Evolutionary conservation across 2,329 filamentous ascomycete species (phyloP), one percentile per base, ranked within the genome.

Genomic region (Ophiostoma piceae): DNA sequence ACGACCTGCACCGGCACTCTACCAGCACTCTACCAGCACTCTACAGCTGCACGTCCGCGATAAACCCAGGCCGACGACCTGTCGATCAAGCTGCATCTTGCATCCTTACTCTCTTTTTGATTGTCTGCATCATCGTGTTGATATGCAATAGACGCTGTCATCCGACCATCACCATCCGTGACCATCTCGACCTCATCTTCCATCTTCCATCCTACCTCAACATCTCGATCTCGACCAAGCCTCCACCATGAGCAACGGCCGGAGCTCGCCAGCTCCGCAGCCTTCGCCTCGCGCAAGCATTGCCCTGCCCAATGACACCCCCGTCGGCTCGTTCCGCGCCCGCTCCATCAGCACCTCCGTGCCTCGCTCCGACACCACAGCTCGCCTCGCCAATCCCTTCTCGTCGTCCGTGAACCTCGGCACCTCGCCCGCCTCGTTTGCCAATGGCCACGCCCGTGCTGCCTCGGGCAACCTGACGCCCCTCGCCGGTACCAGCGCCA

Each of bases 401-500:
- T 81, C 82, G 7, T 66, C 70, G 39, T 79, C 80, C 65, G 77
- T 79, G 67, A 77, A 77, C 66, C 73, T 77, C 65, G 76, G 77
- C 67, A 77, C 79, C 29, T 73, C 75, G 57, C 73, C 77, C 7
- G 47, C 69, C 3, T 70, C 72, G n/a, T 29, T 47, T 16, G 70
- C 65, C 26, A 57, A 65, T 22, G 67, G 54, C 39, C 39, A 14
- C 19, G 66, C 47, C 26, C 71, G 69, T 64, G 35, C 62, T 1
- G 57, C 51, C 5, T 65, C 69, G 14, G 35, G 35, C 35, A 35
- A 70, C 37, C 11, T 66, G 64, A 83, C 76, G 84, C 84, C 69
- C 80, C 29, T 96, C 51, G 83, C 89, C 9, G 89, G 87, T 71
- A 84, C 85, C 69, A 87, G 83, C 73, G 85, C 87, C 1, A 51